Percentiles rank a stretch among this genome's conserved stretches.
Evolutionary conservation across 2,329 filamentous ascomycete species (phyloP).

Genomic region (Penicillium capsulatum): DNA sequence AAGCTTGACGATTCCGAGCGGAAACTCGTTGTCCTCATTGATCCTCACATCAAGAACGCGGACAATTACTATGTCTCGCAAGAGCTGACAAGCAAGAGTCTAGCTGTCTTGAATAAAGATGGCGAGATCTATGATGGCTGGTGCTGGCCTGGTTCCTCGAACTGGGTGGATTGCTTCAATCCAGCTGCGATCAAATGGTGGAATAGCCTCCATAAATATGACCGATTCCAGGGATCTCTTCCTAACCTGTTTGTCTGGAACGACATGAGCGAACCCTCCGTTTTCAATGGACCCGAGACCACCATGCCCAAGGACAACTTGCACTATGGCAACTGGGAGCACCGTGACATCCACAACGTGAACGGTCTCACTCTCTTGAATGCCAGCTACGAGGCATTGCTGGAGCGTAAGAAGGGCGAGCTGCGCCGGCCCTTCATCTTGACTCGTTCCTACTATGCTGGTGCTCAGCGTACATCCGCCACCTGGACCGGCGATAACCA

Average conservation of each 20-base stretch:
- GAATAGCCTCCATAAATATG: slow-evolving; percentile 81
- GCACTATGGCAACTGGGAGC: slow-evolving; percentile 88
- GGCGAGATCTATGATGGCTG: slow-evolving; percentile 86
- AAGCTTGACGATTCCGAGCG: slow-evolving; percentile 79
- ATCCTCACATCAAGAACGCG: slow-evolving; percentile 95
- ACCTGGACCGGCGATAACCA: slow-evolving; percentile 99
- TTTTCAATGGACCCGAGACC: slow-evolving; percentile 96
- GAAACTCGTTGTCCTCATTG: slow-evolving; percentile 90
- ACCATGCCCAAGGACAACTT: slow-evolving; percentile 99
- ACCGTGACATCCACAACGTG: slow-evolving; percentile 92
- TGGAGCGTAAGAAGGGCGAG: slow-evolving; percentile 82
- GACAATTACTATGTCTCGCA: slow-evolving; percentile 71
- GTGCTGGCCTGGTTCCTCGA: slow-evolving; percentile 97
- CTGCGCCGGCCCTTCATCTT: slow-evolving; percentile 83
- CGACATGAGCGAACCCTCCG: slow-evolving; percentile 98
- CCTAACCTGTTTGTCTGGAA: slow-evolving; percentile 96
- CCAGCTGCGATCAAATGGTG: slow-evolving; percentile 91
- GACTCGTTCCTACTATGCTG: slow-evolving; percentile 87
- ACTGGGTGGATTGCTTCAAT: slow-evolving; percentile 96
- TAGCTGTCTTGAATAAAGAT: slow-evolving; percentile 87
- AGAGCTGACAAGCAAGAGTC: slow-evolving; percentile 75
- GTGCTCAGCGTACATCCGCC: slow-evolving; percentile 81
- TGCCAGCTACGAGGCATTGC: slow-evolving; percentile 79
- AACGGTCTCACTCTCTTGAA: slow-evolving; percentile 96
- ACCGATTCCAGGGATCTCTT: slow-evolving; percentile 78